phyloP scores from a whole-genome alignment of 345 rosid genomes.

The Arabis hirsuta region DNA sequence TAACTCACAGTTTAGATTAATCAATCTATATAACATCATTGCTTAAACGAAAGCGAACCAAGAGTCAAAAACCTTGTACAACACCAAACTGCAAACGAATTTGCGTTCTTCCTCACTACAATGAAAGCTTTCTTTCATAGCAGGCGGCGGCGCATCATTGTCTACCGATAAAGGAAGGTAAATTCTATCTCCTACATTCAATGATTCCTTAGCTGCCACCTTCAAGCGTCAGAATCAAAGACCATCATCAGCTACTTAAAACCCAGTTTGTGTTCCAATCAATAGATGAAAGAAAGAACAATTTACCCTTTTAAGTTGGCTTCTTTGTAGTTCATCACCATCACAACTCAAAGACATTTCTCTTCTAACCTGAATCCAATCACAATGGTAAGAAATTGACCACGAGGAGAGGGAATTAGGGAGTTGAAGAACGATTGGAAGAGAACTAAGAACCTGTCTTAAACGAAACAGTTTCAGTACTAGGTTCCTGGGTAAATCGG shows the following conservation, averaged over 20 bases:
- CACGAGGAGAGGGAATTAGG: background rate
- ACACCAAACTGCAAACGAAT: constrained; percentile 64
- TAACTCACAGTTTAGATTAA: constrained; percentile 22
- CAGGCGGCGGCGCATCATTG: constrained; percentile 41
- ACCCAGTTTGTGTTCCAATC: background rate
- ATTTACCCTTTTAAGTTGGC: constrained; percentile 66
- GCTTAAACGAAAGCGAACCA: background rate
- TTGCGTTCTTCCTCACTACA: constrained; percentile 66
- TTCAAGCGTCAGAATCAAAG: constrained; percentile 44
- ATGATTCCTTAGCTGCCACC: constrained; percentile 79
- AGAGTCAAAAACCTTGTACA: constrained; percentile 70
- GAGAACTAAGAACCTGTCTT: constrained; percentile 63
- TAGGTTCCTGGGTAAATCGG: constrained; percentile 79
- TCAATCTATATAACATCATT: constrained; percentile 16
- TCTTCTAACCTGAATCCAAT: constrained; percentile 66
- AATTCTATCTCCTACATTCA: constrained; percentile 75
- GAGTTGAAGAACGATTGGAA: background rate
- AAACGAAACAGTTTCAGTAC: constrained; percentile 88
- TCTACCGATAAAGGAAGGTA: constrained; percentile 68
- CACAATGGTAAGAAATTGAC: constrained; percentile 16
- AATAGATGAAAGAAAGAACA: background rate
- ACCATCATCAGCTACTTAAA: constrained; percentile 30
- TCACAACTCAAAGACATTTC: constrained; percentile 41
- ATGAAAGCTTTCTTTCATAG: constrained; percentile 49
- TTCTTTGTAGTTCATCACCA: constrained; percentile 46